Evolutionary conservation across 768 basidiomycete species (phyloP).

Genomic region (Pleurotus tuber-regium): DNA sequence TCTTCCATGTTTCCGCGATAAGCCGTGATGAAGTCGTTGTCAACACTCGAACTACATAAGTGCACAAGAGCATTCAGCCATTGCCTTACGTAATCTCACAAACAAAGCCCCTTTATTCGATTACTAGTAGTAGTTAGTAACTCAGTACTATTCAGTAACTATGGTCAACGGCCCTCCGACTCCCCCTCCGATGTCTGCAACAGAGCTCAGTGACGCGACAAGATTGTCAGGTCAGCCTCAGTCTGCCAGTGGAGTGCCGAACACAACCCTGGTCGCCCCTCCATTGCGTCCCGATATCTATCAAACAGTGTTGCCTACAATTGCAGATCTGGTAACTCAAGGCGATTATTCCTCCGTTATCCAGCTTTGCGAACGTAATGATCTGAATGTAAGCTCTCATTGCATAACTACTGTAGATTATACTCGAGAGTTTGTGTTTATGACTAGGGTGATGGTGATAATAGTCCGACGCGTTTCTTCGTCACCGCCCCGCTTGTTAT

Average conservation of each 20-base stretch:
- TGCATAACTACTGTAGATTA: conserved; percentile 2
- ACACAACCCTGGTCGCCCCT: conserved; percentile 15
- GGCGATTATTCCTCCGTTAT: conserved; percentile 43
- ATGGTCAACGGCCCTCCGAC: conserved; percentile 65
- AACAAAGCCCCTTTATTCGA: too few relatives aligned
- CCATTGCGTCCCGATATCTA: conserved; percentile 33
- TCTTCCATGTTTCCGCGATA: conserved; percentile 65
- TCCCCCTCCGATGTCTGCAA: conserved; percentile 56
- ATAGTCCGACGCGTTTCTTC: conserved; percentile 44
- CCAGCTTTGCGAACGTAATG: conserved; percentile 46
- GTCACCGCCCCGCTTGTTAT: conserved; percentile 61
- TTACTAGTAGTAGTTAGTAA: too few relatives aligned
- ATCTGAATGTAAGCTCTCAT: conserved; percentile 45
- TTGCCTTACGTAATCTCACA: too few relatives aligned
- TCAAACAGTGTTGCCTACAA: conserved; percentile 41
- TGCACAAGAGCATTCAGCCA: not conserved
- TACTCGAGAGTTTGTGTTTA: not conserved
- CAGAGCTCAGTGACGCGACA: conserved; percentile 55
- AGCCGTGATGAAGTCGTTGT: not conserved
- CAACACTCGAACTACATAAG: conserved; percentile 3
- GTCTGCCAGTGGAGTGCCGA: conserved; percentile 12
- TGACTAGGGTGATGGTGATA: conserved; percentile 35
- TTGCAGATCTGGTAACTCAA: conserved; percentile 43
- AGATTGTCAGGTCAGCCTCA: conserved; percentile 20
- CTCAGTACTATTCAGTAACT: conserved; percentile 17